A percentile compares a stretch with the other conserved stretches of the same genome.
Conservation (phyloP, 805 yeast species). For the Blastobotrys robertii region DNA sequence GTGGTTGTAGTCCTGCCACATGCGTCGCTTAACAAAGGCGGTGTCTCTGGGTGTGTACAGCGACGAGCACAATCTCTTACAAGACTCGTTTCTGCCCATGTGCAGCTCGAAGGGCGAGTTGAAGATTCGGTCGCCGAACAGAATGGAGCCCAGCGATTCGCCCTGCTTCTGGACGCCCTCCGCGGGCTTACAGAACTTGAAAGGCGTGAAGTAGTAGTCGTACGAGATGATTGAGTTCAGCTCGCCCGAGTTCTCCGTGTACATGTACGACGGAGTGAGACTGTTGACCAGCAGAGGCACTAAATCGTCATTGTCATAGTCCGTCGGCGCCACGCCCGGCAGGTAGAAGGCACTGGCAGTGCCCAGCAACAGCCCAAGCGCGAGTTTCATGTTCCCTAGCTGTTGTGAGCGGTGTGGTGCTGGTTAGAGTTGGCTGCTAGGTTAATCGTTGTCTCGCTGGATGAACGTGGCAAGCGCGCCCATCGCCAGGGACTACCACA, state of each 20-base stretch:
- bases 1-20: conserved; percentile 73
- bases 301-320: conserved; percentile 60
- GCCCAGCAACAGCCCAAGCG: conserved; percentile 8
- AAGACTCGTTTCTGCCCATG: conserved; percentile 64
- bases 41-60: conserved; percentile 56
- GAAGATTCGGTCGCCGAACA: conserved; percentile 93
- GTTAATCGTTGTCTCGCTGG: neutral
- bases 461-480: too few species aligned
- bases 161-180: conserved; percentile 60
- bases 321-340: conserved; percentile 95
- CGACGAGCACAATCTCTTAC: conserved; percentile 56
- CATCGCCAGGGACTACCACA: too few species aligned
- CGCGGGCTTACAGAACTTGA: conserved; percentile 75
- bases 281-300: conserved; percentile 83
- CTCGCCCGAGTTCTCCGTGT: conserved; percentile 24
- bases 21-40: conserved; percentile 65
- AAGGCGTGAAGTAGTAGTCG: conserved; percentile 64
- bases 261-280: conserved; percentile 61
- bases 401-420: neutral
- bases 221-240: conserved; percentile 26
- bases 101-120: conserved; percentile 78
- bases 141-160: conserved; percentile 84
- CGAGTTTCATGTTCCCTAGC: neutral
- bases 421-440: conserved; percentile 1
- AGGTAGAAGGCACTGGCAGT: conserved; percentile 58